These are phyloP conservation scores for Solanum chiquidenum DNA, from an alignment of 257 asterid genomes.

Conservation along the genomic window DNA sequence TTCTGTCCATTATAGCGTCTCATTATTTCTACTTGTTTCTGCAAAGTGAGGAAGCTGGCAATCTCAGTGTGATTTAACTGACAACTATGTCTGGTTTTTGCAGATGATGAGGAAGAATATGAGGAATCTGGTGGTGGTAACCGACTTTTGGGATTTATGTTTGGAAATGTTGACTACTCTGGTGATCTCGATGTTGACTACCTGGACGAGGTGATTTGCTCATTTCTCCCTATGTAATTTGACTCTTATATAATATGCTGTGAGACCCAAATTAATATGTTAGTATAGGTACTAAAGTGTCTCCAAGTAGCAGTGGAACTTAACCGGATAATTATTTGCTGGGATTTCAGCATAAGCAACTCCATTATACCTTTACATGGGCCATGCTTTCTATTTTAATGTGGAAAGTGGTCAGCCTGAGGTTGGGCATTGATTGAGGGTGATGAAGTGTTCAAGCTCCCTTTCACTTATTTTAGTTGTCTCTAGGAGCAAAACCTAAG, in stretches of 20 bases:
- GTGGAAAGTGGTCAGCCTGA: not conserved
- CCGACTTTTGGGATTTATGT: slow-evolving; percentile 91
- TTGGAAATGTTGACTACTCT: slow-evolving; percentile 88
- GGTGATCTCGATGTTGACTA: slow-evolving; percentile 98
- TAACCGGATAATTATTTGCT: not conserved
- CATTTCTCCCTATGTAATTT: not conserved
- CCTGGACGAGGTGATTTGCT: slow-evolving; percentile 77
- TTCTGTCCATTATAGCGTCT: not conserved
- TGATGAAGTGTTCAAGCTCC: not conserved
- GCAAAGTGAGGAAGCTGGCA: not conserved
- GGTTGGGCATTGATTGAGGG: not conserved
- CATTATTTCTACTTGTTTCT: slow-evolving; percentile 4
- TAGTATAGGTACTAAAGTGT: not conserved
- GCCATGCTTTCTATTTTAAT: not conserved
- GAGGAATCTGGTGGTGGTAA: slow-evolving; percentile 82
- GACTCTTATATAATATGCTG: not conserved
- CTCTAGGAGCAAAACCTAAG: not conserved
- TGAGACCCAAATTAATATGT: not conserved
- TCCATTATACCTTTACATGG: not conserved
- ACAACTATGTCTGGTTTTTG: slow-evolving; percentile 7
- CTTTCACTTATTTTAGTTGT: not conserved
- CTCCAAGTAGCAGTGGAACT: not conserved
- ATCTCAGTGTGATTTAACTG: not conserved
- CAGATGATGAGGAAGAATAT: slow-evolving; percentile 92
- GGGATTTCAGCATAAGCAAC: not conserved